phyloP scores from a whole-genome alignment of 2,329 filamentous ascomycete genomes.

The Aspergillus aculeatinus region DNA sequence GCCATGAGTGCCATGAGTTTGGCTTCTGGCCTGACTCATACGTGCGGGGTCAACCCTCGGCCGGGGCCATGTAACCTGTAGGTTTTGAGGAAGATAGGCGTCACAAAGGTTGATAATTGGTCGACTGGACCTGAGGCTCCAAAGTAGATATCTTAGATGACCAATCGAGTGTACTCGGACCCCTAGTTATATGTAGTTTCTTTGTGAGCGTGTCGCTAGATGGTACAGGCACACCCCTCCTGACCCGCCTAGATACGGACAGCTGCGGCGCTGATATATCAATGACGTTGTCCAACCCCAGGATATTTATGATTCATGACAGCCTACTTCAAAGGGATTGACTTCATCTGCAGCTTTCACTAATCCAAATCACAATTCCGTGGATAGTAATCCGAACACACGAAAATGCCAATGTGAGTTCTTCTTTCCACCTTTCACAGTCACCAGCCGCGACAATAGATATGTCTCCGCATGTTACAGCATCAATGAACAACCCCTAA shows the following conservation, averaged over 20 bases:
- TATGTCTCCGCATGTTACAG: background rate
- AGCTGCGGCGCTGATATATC: background rate
- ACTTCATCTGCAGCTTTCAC: background rate
- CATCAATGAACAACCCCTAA: background rate
- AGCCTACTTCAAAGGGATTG: background rate
- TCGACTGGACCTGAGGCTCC: background rate
- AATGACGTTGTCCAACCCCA: slow-evolving; percentile 10
- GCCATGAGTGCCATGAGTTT: background rate
- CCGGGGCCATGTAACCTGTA: background rate
- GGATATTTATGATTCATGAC: background rate
- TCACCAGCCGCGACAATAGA: no score
- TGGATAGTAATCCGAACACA: background rate
- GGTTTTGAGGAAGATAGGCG: background rate
- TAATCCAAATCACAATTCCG: background rate
- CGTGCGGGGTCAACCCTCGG: background rate
- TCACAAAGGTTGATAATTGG: background rate
- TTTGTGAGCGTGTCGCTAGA: background rate
- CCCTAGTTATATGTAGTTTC: background rate
- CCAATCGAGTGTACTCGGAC: background rate
- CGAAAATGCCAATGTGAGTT: slow-evolving; percentile 3
- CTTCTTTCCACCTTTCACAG: background rate
- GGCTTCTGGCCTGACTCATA: background rate
- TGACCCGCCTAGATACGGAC: slow-evolving; percentile 1
- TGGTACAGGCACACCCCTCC: no score
- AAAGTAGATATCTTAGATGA: background rate